phyloP scores from a whole-genome alignment of 768 basidiomycete species.

The Tricholoma matsutake region DNA sequence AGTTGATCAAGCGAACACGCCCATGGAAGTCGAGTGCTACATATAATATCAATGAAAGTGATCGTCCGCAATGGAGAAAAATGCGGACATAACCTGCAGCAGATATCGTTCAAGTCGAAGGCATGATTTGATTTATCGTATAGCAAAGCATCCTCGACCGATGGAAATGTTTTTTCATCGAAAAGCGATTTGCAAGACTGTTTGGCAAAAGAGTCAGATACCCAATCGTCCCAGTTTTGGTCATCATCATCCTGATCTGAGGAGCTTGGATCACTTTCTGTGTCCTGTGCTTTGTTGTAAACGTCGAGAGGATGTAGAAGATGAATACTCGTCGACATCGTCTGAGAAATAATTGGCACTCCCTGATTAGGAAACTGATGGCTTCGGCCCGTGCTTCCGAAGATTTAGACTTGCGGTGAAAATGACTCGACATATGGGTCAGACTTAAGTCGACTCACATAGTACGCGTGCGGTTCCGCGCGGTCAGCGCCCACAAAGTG shows the following conservation, averaged over 20 bases:
- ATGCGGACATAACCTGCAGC: conserved; percentile 52
- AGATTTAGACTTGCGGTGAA: too few species aligned
- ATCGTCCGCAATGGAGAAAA: neutral
- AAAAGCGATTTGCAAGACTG: conserved; percentile 71
- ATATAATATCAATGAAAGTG: conserved; percentile 5
- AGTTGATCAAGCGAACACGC: conserved; percentile 82
- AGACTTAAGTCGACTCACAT: too few species aligned
- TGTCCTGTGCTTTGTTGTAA: conserved; percentile 19
- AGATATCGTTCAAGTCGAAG: conserved; percentile 58
- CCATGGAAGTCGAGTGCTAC: conserved; percentile 76
- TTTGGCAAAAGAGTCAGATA: conserved; percentile 58
- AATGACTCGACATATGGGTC: too few species aligned
- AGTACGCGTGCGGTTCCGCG: too few species aligned
- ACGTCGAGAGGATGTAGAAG: conserved; percentile 30
- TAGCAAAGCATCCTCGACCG: conserved; percentile 53
- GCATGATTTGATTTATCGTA: conserved; percentile 60
- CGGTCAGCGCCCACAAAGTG: too few species aligned
- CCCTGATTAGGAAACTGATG: neutral
- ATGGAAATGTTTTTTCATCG: conserved; percentile 58
- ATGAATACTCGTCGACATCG: conserved; percentile 42
- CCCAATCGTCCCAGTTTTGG: conserved; percentile 78
- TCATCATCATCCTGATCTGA: conserved; percentile 45
- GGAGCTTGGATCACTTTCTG: conserved; percentile 21
- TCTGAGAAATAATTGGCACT: conserved; percentile 1
- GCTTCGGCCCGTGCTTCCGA: neutral